Percentiles rank a stretch among this genome's conserved stretches.
Conservation (phyloP, 306 rosid species). For the Vicia sativa region DNA sequence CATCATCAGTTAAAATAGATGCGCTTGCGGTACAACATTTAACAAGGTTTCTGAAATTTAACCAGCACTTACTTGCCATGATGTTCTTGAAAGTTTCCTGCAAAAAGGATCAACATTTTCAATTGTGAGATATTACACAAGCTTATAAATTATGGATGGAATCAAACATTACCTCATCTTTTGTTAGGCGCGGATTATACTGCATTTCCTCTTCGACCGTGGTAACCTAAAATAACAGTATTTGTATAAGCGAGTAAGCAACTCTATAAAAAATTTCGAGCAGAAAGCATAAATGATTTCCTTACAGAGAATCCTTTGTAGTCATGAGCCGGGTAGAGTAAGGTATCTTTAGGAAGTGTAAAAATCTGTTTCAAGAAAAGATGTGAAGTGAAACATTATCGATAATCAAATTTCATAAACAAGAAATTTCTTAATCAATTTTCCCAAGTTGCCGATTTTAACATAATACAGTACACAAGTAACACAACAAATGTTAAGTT, state of each 20-base stretch:
- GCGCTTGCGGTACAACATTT: neutral
- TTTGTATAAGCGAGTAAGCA: slow-evolving; percentile 33
- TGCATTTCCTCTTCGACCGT: slow-evolving; percentile 82
- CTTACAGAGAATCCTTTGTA: slow-evolving; percentile 89
- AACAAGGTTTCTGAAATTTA: slow-evolving; percentile 10
- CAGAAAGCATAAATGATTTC: neutral
- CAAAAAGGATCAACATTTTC: slow-evolving; percentile 40
- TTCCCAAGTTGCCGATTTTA: slow-evolving; percentile 15
- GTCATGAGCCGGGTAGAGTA: slow-evolving; percentile 90
- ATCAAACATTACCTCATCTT: slow-evolving; percentile 65
- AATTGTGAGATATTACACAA: slow-evolving; percentile 30
- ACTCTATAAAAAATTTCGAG: no score
- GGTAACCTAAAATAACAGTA: slow-evolving; percentile 66
- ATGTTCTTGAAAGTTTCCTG: slow-evolving; percentile 83
- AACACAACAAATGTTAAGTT: slow-evolving; percentile 31
- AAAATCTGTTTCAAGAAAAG: slow-evolving; percentile 63
- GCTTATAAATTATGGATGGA: slow-evolving; percentile 19
- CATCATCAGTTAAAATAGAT: slow-evolving; percentile 26
- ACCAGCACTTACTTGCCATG: slow-evolving; percentile 77
- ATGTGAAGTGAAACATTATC: slow-evolving; percentile 12
- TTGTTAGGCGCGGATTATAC: slow-evolving; percentile 78
- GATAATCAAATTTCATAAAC: slow-evolving; percentile 27
- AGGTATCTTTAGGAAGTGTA: slow-evolving; percentile 73
- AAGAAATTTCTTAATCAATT: slow-evolving; percentile 7
- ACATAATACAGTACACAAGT: neutral